Conservation (phyloP, 306 rosid genomes). For the Abrus pulchellus region DNA sequence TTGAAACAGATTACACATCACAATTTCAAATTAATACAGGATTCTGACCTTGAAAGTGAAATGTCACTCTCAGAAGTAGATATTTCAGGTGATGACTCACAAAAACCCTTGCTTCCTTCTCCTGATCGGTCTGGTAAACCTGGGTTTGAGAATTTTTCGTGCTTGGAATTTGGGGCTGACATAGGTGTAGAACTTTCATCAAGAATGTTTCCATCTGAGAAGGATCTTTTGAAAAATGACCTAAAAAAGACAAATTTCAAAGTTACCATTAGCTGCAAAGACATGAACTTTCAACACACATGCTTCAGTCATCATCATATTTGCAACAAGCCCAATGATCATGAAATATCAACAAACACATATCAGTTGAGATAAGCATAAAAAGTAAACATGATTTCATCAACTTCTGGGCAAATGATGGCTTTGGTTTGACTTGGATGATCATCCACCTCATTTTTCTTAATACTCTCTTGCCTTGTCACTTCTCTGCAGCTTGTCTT, state of each 20-base stretch:
- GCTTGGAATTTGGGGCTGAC: constrained; percentile 63
- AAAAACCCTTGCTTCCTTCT: constrained; percentile 62
- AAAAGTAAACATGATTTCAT: neutral
- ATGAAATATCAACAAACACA: constrained; percentile 12
- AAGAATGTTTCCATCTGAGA: constrained; percentile 93
- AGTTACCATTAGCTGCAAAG: constrained; percentile 21
- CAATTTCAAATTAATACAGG: constrained; percentile 32
- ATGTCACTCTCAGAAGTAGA: constrained; percentile 75
- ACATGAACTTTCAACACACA: neutral
- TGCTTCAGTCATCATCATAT: constrained; percentile 36
- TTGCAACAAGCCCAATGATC: constrained; percentile 27
- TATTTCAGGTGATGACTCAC: constrained; percentile 90
- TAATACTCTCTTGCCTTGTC: neutral
- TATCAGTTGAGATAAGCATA: neutral
- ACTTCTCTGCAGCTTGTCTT: neutral
- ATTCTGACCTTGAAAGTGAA: constrained; percentile 80
- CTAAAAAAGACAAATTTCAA: constrained; percentile 48
- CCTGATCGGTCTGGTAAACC: constrained; percentile 57
- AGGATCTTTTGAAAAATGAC: constrained; percentile 75
- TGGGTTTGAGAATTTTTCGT: constrained; percentile 54
- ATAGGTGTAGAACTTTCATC: constrained; percentile 65
- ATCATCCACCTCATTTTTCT: neutral
- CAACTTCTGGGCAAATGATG: neutral
- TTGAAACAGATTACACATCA: constrained; percentile 24
- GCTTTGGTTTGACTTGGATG: neutral